Base-by-base conservation (phyloP, 176 grass and related monocot species). In the Oryza officinalis region DNA sequence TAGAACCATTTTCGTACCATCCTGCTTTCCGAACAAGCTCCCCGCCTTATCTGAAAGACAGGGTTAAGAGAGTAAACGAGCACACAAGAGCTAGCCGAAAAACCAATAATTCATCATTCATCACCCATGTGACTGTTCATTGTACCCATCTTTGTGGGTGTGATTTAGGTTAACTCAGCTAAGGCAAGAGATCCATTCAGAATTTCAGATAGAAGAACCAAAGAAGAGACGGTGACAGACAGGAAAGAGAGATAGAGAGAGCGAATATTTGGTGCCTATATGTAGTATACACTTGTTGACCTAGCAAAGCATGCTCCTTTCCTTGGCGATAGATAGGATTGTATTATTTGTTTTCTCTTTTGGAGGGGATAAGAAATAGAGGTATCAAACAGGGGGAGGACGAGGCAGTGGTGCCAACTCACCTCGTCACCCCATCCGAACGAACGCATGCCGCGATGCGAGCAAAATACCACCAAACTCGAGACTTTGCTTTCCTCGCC, bases 331-430 rank as follows among this genome's bases (percentile, higher is more conserved):
- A 77, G 84, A 75, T 67, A 61, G 27, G 71, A 57, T 8, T 13
- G 17, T 67, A 86, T 15, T 28, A 65, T 80, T 74, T 74, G 78
- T 69, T 61, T 63, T 59, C 61, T 60, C 28, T 63, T 69, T 63
- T 82, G 49, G 71, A 81, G 22, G 37, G 41, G 86, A 88, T 83
- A 83, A 83, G 80, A 88, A 83, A 88, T 12, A 54, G 65, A 50
- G 66, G 80, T 11, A 88, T 83, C 73, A 26, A 87, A 78, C 8
- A 18, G 66, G 65, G 45, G 71, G 75, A 8, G 2, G 27, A 35
- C 75, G 20, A 79, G 12, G 27, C 30, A 67, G 79, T 82, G 72
- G 72, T 70, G 72, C 79, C 79, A 83, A 50, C 86, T 49, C 79
- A 70, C 52, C 38, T 37, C 33, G 1, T 67, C 69, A 54, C 43